These are phyloP conservation scores for Fusarium sp. DNA, from an alignment of 2,329 filamentous ascomycete genomes.

Conservation along the genomic window DNA sequence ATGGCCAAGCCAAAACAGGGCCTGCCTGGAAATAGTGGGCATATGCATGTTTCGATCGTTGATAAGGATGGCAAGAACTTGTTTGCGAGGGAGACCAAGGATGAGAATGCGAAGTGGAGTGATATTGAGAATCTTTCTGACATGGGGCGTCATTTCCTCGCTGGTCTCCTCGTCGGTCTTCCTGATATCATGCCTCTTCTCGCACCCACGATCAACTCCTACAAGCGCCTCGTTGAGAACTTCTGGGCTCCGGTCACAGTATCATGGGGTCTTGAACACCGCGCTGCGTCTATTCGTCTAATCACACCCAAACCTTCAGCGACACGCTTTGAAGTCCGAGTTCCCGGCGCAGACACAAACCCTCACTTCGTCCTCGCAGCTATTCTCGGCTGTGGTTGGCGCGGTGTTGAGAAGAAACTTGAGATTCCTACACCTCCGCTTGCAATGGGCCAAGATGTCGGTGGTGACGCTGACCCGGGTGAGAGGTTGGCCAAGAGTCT, in stretches of 20 bases:
- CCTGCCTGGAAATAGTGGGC: constrained; percentile 92
- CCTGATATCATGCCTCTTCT: constrained; percentile 96
- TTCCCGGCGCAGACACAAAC: constrained; percentile 94
- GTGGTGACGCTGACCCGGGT: constrained; percentile 75
- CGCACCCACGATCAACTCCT: constrained; percentile 95
- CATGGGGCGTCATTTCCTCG: constrained; percentile 90
- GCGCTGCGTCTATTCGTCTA: constrained; percentile 87
- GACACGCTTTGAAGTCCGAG: constrained; percentile 91
- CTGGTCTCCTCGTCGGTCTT: constrained; percentile 86
- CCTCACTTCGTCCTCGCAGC: constrained; percentile 87
- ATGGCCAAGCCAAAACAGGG: constrained; percentile 97
- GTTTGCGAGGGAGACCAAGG: constrained; percentile 76
- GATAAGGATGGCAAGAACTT: constrained; percentile 85
- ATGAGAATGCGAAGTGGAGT: constrained; percentile 75
- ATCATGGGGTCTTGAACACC: constrained; percentile 95
- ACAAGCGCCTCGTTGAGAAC: constrained; percentile 98
- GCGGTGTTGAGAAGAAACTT: constrained; percentile 92
- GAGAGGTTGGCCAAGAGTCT: constrained; percentile 83
- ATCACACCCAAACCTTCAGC: constrained; percentile 89
- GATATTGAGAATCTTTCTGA: constrained; percentile 87
- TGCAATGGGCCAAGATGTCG: constrained; percentile 85
- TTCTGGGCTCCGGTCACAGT: constrained; percentile 99
- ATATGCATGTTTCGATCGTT: constrained; percentile 92
- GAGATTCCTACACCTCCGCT: constrained; percentile 84
- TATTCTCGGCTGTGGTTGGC: constrained; percentile 87